Base-by-base conservation (phyloP, 305 asterid genomes). In the Fraxinus sp. region DNA sequence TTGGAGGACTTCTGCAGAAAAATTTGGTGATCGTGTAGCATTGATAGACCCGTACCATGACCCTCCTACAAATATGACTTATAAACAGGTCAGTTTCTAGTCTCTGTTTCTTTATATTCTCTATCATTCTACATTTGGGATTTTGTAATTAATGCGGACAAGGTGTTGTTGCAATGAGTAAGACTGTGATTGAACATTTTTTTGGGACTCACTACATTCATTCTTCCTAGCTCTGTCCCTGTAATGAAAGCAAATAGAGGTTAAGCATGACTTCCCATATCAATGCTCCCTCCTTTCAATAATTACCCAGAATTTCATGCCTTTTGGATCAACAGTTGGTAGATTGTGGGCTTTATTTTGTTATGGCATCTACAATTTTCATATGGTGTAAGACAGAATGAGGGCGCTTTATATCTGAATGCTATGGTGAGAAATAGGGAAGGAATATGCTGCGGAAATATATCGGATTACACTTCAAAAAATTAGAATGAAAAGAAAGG, bases 1-100 rank as follows among this genome's bases (percentile, higher is more conserved):
- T 87, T 96, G 99, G 99, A 88, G 92, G 83, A 89, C 90, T 71
- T 93, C 94, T 41, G 96, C 98, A 5, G 96, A 95, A 86, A 93
- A 92, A 77, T 96, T 87, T 85, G 98, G 94, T 73, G 95, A 96
- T 80, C 90, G 86, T 64, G 77, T 90, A 52, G 99, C 99, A 78
- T 79, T 96, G 66, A 89, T 89, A 83, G 99, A 96, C 79, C 94
- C 91, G 26, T 92, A 96, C 90, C 98, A 94, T 75, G 90, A 96
- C 81, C 99, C 99, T 80, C 95, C 98, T 35, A 93, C 92, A 39
- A 93, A 83, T 84, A 83, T 92, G 90, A 94, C 94, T 30, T 96
- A 96, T 84, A 93, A 89, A 79, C 93, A 96, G 98, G 99, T 92
- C 77, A 68, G 49, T 36, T 79, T 77, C 5, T 49, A 35, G 16